Conservation (phyloP, 2,329 filamentous ascomycete species). For the Hirsutella rhossiliensis region DNA sequence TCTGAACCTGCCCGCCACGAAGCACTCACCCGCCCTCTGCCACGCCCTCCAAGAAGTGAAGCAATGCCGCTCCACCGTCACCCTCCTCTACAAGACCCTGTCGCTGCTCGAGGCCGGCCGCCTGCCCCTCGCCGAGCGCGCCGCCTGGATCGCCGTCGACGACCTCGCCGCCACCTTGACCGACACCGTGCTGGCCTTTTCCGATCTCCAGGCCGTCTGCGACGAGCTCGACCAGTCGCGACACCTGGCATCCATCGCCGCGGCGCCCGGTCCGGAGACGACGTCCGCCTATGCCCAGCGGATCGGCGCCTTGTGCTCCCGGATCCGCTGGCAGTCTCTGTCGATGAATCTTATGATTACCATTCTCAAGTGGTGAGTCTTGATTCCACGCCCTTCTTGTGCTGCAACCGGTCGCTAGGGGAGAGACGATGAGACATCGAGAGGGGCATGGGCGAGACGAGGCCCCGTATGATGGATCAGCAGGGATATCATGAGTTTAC, state of each 20-base stretch:
- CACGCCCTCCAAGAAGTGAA: slow-evolving; percentile 22
- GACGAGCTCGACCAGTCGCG: slow-evolving; percentile 4
- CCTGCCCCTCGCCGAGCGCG: slow-evolving; percentile 22
- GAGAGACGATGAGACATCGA: neutral
- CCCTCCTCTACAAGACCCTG: slow-evolving; percentile 23
- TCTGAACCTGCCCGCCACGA: slow-evolving; percentile 17
- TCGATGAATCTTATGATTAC: slow-evolving; percentile 28
- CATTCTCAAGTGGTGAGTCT: slow-evolving; percentile 23
- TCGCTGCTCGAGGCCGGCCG: slow-evolving; percentile 18
- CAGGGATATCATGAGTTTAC: too few relatives aligned
- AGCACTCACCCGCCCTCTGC: slow-evolving; percentile 14
- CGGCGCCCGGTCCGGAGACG: neutral
- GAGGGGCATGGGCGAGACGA: neutral
- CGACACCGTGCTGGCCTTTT: slow-evolving; percentile 22
- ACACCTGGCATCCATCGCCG: neutral
- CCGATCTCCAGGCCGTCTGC: slow-evolving; percentile 19
- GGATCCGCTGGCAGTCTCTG: slow-evolving; percentile 24
- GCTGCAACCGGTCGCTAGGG: neutral
- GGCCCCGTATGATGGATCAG: too few relatives aligned
- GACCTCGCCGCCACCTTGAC: slow-evolving; percentile 22
- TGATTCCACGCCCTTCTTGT: neutral
- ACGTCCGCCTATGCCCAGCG: slow-evolving; percentile 12
- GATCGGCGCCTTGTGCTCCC: slow-evolving; percentile 16
- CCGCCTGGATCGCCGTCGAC: slow-evolving; percentile 21
- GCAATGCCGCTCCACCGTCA: slow-evolving; percentile 24